These are phyloP conservation scores for Eleusine indica DNA, from an alignment of 176 grass and related monocot species.

Conservation along the genomic window DNA sequence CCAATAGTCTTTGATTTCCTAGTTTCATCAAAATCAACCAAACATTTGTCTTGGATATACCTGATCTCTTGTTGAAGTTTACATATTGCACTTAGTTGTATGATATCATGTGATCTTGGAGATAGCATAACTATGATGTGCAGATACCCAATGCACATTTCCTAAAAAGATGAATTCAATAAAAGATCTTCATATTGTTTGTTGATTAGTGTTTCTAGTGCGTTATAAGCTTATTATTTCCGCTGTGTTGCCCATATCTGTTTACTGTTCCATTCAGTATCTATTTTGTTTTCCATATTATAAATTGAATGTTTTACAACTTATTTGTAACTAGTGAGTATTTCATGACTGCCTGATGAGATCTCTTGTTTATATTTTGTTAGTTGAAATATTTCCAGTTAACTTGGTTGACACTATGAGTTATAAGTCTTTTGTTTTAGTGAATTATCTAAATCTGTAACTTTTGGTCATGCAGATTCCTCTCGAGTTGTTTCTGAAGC, in stretches of 20 bases:
- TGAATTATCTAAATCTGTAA: constrained; percentile 23
- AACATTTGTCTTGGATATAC: constrained; percentile 22
- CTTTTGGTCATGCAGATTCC: constrained; percentile 9
- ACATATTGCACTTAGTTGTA: constrained; percentile 23
- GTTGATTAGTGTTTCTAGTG: not conserved
- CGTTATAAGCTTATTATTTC: constrained; percentile 3
- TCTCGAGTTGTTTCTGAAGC: constrained; percentile 37
- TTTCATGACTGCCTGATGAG: constrained; percentile 26
- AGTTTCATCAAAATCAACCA: constrained; percentile 30
- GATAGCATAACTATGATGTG: not conserved
- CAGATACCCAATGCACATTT: constrained; percentile 14
- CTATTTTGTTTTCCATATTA: constrained; percentile 30
- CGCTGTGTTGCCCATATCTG: constrained; percentile 9
- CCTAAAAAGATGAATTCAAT: not conserved
- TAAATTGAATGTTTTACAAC: constrained; percentile 1
- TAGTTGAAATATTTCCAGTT: constrained; percentile 30
- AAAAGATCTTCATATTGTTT: constrained; percentile 19
- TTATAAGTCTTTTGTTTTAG: constrained; percentile 11
- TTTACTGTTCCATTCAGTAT: not conserved
- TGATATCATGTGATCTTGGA: constrained; percentile 28
- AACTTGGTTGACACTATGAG: constrained; percentile 20
- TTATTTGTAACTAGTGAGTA: constrained; percentile 10
- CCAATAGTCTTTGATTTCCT: constrained; percentile 23
- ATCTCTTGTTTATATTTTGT: constrained; percentile 34
- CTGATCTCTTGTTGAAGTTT: constrained; percentile 13